Evolutionary conservation across 805 yeast species (phyloP), one percentile per base, ranked within the genome.

Genomic region (Myxozyma lipomycoides): DNA sequence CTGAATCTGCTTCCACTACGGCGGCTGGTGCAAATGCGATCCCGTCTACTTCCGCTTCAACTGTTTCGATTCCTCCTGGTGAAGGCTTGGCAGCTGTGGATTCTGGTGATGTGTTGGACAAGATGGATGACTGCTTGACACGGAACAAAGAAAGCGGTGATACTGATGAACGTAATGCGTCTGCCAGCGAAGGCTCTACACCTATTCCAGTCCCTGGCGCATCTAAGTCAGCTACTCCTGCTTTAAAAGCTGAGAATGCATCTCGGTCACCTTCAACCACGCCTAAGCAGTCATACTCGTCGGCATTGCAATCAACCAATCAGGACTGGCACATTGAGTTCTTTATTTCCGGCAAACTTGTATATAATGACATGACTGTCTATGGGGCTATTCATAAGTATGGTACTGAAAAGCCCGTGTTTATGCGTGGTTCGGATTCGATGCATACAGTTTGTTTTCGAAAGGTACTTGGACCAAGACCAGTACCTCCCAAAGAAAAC

Each of bases 321-420:
- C 51, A 44, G 19, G 54, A 65, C 28, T 69, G 69, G 67, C 62
- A 72, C 40, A 67, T 81, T 47, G 83, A 81, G 50, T 86, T 86
- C 62, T 66, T 69, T 0, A 68, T 81, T 6, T 71, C 78, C 56
- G 85, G 76, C 3, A 79, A 77, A 49, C 69, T 66, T 0, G 70
- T 84, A 19, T 81, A 85, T 1, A 71, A 72, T 32, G 84, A 77
- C 45, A 79, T 85, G 1, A 86, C 95, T 0, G 74, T 86, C 2
- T 85, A 79, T 65, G 90, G 90, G 1, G 89, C 87, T 0, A 68
- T 84, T 4, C 81, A 80, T 63, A 75, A 48, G 23, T 46, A 30
- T 36, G 44, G 56, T 10, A 77, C 43, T 75, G 77, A 62, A 45
- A 54, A 26, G 9, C 36, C 46, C 10, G 25, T 24, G 6, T 17